phyloP scores from a whole-genome alignment of 306 rosid genomes.

The Calophaca sinica region DNA sequence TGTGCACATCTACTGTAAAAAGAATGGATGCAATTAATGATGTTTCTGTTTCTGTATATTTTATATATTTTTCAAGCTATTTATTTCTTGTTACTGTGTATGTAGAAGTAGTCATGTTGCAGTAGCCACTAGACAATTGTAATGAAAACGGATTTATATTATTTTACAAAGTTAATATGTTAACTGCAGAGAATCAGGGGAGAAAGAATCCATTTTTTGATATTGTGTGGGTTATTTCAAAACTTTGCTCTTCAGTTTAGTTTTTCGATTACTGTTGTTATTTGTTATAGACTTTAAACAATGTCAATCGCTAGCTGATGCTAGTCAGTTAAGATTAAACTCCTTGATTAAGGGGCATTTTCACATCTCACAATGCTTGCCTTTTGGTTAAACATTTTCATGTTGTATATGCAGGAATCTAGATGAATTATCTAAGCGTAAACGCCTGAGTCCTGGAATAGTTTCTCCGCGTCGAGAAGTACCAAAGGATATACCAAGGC shows the following conservation, averaged over 20 bases:
- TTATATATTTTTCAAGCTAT: background rate
- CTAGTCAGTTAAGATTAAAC: background rate
- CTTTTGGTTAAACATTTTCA: slow-evolving; percentile 18
- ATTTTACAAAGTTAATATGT: background rate
- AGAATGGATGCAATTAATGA: background rate
- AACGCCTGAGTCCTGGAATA: slow-evolving; percentile 79
- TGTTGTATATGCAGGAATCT: slow-evolving; percentile 63
- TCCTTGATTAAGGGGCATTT: slow-evolving; percentile 14
- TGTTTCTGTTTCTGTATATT: background rate
- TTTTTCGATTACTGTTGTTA: background rate
- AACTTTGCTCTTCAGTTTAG: background rate
- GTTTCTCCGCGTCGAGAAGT: slow-evolving; percentile 79
- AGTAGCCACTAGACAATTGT: slow-evolving; percentile 10
- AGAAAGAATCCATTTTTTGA: slow-evolving; percentile 1
- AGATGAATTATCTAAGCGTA: slow-evolving; percentile 62
- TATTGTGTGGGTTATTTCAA: slow-evolving; percentile 5
- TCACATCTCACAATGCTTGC: background rate
- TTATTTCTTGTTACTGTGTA: background rate
- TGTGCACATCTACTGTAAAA: too few species aligned
- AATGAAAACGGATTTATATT: background rate
- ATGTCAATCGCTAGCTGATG: slow-evolving; percentile 4
- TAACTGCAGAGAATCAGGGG: background rate
- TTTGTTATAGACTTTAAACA: background rate
- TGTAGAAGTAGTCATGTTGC: slow-evolving; percentile 30
- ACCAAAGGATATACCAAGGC: slow-evolving; percentile 69